A percentile compares a stretch with the other conserved stretches of the same genome.
These are phyloP conservation scores for Picea sitchensis DNA, from an alignment of 75 land plant species.

Conservation along the genomic window DNA sequence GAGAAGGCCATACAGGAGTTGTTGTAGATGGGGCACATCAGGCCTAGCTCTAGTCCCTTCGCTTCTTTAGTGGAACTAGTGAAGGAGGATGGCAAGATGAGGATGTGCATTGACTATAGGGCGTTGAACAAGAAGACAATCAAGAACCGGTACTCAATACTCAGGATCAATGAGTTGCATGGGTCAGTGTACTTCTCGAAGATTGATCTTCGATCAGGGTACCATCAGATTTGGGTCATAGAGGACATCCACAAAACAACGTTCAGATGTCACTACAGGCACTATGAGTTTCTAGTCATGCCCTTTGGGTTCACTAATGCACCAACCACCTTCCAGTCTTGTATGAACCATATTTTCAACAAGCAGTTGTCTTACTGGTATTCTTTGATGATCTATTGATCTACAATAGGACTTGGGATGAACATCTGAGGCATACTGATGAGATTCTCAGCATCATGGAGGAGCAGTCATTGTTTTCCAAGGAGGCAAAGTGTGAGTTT, in stretches of 20 bases:
- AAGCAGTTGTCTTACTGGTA: neutral
- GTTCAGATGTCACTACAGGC: neutral
- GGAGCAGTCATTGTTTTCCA: neutral
- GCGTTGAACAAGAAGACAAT: conserved; percentile 11
- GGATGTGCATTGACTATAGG: conserved; percentile 3
- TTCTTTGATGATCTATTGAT: neutral
- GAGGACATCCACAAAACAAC: conserved; percentile 5
- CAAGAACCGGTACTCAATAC: conserved; percentile 7
- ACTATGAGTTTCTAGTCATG: conserved; percentile 14
- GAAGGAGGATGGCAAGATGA: neutral
- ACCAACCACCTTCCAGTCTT: neutral
- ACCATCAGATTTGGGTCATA: conserved; percentile 3
- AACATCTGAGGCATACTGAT: neutral
- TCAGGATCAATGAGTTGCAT: conserved; percentile 4
- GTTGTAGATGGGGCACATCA: neutral
- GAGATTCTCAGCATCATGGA: neutral
- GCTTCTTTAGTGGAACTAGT: neutral
- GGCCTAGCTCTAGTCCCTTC: neutral
- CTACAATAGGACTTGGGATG: neutral
- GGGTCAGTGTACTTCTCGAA: neutral
- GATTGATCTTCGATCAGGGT: conserved; percentile 5
- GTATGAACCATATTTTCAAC: neutral
- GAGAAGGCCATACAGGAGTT: neutral
- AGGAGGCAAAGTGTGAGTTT: neutral
- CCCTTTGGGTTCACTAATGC: conserved; percentile 13